Base-by-base conservation (phyloP, 169 alveolate species). In the Plasmodium vivax region DNA sequence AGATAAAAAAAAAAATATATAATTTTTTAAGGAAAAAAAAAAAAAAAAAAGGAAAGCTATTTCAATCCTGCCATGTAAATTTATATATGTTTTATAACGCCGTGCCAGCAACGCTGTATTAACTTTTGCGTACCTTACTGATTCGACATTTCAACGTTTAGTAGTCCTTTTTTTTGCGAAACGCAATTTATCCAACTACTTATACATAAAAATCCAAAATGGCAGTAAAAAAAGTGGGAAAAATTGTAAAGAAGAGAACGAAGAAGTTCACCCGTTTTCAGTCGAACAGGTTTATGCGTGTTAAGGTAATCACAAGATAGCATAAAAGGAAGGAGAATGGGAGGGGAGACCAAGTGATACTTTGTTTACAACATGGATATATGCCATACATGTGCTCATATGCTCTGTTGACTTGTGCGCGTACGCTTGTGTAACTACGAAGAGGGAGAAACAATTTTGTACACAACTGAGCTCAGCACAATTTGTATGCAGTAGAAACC, bases 181-280 rank as follows among this genome's bases (percentile, higher is more conserved):
- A 68, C 38, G 16, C 62, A 68, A 27, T 23, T 68, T 68, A 68
- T 68, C 32, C 51, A 73, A 32, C 34, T 9, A 41, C 19, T 23
- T 51, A 82, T 32, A 45, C 58, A 41, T 3, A 51, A 14, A 51
- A 51, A 51, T 51, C 62, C 62, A 90, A 82, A 92, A 96, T 96
- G 98, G 96, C 97, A 43, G 95, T 96, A 95, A 98, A 97, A 95
- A 95, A 96, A 95, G 97, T 98, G 82, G 97, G 97, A 77, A 90
- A 92, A 16, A 92, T 96, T 68, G 96, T 98, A 93, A 98, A 98
- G 98, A 98, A 98, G 99, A 96, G 99, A 96, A 98, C 99, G 54
- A 98, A 98, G 94, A 95, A 96, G 96, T 98, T 99, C 95, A 96
- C 97, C 85, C 99, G 99, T 88, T 98, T 98, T 97, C 99, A 98